These are phyloP conservation scores for Boletales sp. DNA, from an alignment of 768 basidiomycete species.

Conservation along the genomic window DNA sequence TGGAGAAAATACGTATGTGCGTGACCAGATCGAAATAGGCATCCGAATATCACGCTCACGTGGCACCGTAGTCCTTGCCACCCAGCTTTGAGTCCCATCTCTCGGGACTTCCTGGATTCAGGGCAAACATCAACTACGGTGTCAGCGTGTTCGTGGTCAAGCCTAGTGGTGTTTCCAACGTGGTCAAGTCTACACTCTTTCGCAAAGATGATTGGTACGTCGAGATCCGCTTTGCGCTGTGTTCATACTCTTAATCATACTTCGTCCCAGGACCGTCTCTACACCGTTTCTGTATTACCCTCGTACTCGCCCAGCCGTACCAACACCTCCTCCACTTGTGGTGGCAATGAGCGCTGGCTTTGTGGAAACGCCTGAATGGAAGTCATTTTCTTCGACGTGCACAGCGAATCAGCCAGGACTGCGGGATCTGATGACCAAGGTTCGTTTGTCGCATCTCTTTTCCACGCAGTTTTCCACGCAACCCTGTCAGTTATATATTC, in stretches of 20 bases:
- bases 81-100: slow-evolving; percentile 68
- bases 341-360: slow-evolving; percentile 37
- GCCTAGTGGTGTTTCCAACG: slow-evolving; percentile 38
- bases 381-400: slow-evolving; percentile 39
- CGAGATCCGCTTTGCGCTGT: neutral
- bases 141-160: slow-evolving; percentile 52
- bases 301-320: slow-evolving; percentile 55
- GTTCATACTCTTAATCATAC: neutral
- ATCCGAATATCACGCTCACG: slow-evolving; percentile 1
- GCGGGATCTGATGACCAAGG: slow-evolving; percentile 39
- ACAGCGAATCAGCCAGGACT: slow-evolving; percentile 32
- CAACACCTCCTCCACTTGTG: slow-evolving; percentile 46
- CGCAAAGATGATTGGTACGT: slow-evolving; percentile 55
- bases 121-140: slow-evolving; percentile 60
- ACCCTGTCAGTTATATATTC: slow-evolving; percentile 44
- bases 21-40: slow-evolving; percentile 23
- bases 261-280: slow-evolving; percentile 43
- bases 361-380: slow-evolving; percentile 48
- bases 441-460: slow-evolving; percentile 9
- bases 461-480: neutral
- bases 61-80: slow-evolving; percentile 51
- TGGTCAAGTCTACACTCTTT: slow-evolving; percentile 51
- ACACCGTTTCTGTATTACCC: slow-evolving; percentile 66
- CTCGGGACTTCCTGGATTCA: slow-evolving; percentile 69
- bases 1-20: slow-evolving; percentile 56